Percentiles rank a stretch among this genome's conserved stretches.
Evolutionary conservation across 2,329 filamentous ascomycete genomes (phyloP).

Genomic region (Sarocladiaceae sp.): DNA sequence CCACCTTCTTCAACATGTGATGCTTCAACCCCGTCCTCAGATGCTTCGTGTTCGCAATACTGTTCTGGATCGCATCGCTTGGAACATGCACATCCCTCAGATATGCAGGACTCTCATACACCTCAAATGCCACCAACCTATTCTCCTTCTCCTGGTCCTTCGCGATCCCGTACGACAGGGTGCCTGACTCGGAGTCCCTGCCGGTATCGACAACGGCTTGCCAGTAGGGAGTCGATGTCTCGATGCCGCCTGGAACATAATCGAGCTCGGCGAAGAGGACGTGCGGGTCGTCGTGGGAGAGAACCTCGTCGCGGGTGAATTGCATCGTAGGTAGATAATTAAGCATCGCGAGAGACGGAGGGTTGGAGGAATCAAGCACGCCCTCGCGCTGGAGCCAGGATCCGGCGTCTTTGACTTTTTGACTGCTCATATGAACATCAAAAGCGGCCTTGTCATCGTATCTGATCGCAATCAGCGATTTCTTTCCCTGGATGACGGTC

Average conservation of each 20-base stretch:
- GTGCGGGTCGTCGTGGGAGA: constrained; percentile 16
- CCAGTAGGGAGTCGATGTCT: constrained; percentile 20
- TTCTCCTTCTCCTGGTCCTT: constrained; percentile 16
- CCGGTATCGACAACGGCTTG: constrained; percentile 19
- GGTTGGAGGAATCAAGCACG: constrained; percentile 12
- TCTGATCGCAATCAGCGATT: constrained; percentile 9
- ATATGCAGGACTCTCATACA: constrained; percentile 20
- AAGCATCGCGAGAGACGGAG: constrained; percentile 14
- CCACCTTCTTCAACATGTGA: constrained; percentile 17
- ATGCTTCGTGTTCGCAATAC: constrained; percentile 17
- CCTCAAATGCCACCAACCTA: constrained; percentile 19
- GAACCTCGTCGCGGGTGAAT: constrained; percentile 14
- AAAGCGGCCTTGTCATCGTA: constrained; percentile 20
- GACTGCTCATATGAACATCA: constrained; percentile 18
- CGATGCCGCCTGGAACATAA: constrained; percentile 18
- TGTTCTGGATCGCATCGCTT: constrained; percentile 21
- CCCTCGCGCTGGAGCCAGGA: constrained; percentile 16
- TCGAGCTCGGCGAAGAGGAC: constrained; percentile 20
- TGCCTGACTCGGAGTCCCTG: constrained; percentile 16
- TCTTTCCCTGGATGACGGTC: background rate
- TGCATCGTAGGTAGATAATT: constrained; percentile 16
- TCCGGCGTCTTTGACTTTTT: constrained; percentile 15
- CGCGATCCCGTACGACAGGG: constrained; percentile 19
- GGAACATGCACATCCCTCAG: constrained; percentile 21
- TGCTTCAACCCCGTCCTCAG: constrained; percentile 19